A percentile compares a stretch with the other conserved stretches of the same genome.
Conservation (phyloP, 371 early-diverging fungal genomes). For the Rhizomucor miehei region DNA sequence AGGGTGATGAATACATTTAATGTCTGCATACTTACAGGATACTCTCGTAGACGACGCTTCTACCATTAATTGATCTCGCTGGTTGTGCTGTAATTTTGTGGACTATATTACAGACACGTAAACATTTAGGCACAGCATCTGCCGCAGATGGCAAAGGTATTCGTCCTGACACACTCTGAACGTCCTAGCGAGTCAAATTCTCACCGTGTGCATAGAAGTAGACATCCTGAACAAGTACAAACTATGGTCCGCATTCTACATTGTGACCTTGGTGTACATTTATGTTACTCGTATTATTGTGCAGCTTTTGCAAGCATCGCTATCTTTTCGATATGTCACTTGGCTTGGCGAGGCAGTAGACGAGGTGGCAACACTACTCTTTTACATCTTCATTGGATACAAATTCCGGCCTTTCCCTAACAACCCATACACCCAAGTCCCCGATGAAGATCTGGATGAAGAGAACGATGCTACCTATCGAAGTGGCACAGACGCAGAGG, state of each 20-base stretch:
- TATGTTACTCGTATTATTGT: slow-evolving; percentile 55
- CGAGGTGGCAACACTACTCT: slow-evolving; percentile 48
- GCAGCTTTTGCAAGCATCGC: slow-evolving; percentile 42
- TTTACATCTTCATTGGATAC: slow-evolving; percentile 50
- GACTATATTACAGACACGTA: slow-evolving; percentile 55
- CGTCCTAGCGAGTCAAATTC: background rate
- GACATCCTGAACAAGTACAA: slow-evolving; percentile 52
- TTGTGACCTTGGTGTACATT: slow-evolving; percentile 54
- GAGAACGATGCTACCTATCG: background rate
- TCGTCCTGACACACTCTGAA: background rate
- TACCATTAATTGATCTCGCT: slow-evolving; percentile 51
- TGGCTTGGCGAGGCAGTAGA: slow-evolving; percentile 55
- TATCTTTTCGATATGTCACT: slow-evolving; percentile 51
- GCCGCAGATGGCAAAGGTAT: slow-evolving; percentile 54
- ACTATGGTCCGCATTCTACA: slow-evolving; percentile 57
- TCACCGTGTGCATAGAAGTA: slow-evolving; percentile 19
- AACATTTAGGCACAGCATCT: slow-evolving; percentile 41
- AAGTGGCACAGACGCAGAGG: background rate
- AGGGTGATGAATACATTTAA: background rate
- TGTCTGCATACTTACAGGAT: no score
- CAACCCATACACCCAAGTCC: slow-evolving; percentile 53
- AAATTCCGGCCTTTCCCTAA: slow-evolving; percentile 52
- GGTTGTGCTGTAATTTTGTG: slow-evolving; percentile 50
- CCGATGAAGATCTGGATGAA: slow-evolving; percentile 32
- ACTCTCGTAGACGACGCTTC: slow-evolving; percentile 32